A percentile compares a stretch with the other conserved stretches of the same genome.
Evolutionary conservation across 495 filamentous ascomycete species (phyloP).

Genomic region (Neurospora terricola): DNA sequence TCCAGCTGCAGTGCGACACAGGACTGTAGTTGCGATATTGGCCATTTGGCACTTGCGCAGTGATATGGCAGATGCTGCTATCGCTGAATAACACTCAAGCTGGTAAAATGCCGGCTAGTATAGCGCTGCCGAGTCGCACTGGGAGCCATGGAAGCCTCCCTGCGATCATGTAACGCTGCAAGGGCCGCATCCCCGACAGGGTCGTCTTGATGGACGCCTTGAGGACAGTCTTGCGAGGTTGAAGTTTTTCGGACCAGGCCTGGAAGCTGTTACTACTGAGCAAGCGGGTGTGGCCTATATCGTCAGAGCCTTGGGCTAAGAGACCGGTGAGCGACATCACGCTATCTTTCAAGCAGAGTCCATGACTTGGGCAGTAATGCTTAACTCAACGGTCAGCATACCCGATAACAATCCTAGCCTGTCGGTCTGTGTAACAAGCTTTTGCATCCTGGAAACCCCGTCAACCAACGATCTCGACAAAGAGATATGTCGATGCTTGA

Average conservation of each 20-base stretch:
- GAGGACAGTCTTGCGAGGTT: slow-evolving; percentile 6
- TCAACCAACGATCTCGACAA: not conserved
- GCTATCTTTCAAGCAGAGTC: not conserved
- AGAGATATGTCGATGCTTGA: not conserved
- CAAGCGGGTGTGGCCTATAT: not conserved
- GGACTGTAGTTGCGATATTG: slow-evolving; percentile 17
- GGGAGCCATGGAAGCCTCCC: slow-evolving; percentile 10
- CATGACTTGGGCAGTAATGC: not conserved
- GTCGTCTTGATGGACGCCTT: not conserved
- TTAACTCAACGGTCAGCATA: not conserved
- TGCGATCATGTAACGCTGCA: slow-evolving; percentile 25
- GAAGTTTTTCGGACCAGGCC: not conserved
- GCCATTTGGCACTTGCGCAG: slow-evolving; percentile 14
- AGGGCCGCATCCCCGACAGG: slow-evolving; percentile 5
- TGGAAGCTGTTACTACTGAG: not conserved
- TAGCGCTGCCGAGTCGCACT: slow-evolving; percentile 9
- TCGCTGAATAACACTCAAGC: slow-evolving; percentile 20
- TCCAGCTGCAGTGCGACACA: slow-evolving; percentile 18
- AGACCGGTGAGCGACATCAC: not conserved
- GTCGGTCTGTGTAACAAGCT: not conserved
- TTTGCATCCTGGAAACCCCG: not conserved
- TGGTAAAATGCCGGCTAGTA: slow-evolving; percentile 30
- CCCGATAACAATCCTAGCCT: not conserved
- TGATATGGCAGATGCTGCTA: slow-evolving; percentile 10
- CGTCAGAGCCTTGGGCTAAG: not conserved